A percentile compares a stretch with the other conserved stretches of the same genome.
Conservation (phyloP, 1,284 basidiomycete species). For the Tilletia indica region DNA sequence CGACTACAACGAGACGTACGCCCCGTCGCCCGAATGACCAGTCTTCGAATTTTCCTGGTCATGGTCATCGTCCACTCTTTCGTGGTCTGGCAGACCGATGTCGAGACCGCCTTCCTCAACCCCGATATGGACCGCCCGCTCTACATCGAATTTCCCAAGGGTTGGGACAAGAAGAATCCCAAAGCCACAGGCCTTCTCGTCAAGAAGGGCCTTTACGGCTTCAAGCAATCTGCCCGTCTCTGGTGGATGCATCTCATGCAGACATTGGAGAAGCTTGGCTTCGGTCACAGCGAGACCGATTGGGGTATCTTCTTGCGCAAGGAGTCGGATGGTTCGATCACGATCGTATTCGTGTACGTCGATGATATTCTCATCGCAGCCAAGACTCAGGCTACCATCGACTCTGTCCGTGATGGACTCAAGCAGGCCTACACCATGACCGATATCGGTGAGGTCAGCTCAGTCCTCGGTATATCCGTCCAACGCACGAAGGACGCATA, state of each 20-base stretch:
- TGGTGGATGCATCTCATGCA: neutral
- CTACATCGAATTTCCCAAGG: conserved; percentile 3
- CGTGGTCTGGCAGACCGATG: neutral
- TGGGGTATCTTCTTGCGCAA: conserved; percentile 1
- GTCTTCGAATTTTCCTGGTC: neutral
- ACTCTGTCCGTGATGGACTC: neutral
- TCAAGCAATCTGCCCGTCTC: conserved; percentile 4
- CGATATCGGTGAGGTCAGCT: conserved; percentile 1
- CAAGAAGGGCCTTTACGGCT: conserved; percentile 1
- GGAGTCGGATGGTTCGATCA: neutral
- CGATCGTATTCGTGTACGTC: conserved; percentile 2
- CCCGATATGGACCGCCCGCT: neutral
- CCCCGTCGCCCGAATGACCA: conserved; percentile 52
- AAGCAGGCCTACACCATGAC: neutral
- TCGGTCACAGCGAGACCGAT: neutral
- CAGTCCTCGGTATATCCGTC: conserved; percentile 4
- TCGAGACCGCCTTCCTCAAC: conserved; percentile 11
- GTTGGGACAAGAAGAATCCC: neutral
- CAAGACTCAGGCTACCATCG: neutral
- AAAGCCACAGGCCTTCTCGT: neutral
- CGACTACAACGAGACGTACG: conserved; percentile 59
- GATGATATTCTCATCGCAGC: neutral
- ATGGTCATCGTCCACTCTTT: neutral
- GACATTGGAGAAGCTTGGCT: neutral
- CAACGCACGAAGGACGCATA: conserved; percentile 1